Evolutionary conservation across 2,329 filamentous ascomycete species (phyloP).

Genomic region (Trichoderma breve): DNA sequence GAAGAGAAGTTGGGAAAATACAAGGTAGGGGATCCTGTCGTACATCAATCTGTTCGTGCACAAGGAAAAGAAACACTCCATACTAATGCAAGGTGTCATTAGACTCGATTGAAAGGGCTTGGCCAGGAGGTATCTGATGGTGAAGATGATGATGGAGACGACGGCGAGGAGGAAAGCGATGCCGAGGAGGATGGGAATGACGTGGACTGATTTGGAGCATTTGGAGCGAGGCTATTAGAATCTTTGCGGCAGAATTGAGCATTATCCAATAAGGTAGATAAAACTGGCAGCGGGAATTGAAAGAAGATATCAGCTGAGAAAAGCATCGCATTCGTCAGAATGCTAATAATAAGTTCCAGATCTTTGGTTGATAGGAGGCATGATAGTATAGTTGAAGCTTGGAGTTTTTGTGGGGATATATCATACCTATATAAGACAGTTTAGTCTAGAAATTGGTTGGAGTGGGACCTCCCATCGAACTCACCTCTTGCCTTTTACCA

Average conservation of each 20-base stretch:
- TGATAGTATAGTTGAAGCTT: neutral
- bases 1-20: slow-evolving; percentile 75
- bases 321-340: neutral
- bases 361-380: neutral
- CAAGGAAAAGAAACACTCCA: neutral
- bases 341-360: too few species aligned
- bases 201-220: neutral
- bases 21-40: slow-evolving; percentile 53
- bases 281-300: neutral
- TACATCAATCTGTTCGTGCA: neutral
- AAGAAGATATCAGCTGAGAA: neutral
- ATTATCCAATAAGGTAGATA: neutral
- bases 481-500: slow-evolving; percentile 80
- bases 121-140: slow-evolving; percentile 72
- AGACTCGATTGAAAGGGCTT: slow-evolving; percentile 61
- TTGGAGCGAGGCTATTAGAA: neutral
- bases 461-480: slow-evolving; percentile 71
- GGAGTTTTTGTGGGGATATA: neutral
- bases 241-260: neutral
- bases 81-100: slow-evolving; percentile 1
- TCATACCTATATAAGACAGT: neutral
- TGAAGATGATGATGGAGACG: slow-evolving; percentile 65
- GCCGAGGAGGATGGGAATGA: slow-evolving; percentile 30
- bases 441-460: slow-evolving; percentile 36
- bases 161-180: slow-evolving; percentile 37